Evolutionary conservation across 2,329 filamentous ascomycete genomes (phyloP), one percentile per base, ranked within the genome.

Genomic region (Clathrospora elynae): DNA sequence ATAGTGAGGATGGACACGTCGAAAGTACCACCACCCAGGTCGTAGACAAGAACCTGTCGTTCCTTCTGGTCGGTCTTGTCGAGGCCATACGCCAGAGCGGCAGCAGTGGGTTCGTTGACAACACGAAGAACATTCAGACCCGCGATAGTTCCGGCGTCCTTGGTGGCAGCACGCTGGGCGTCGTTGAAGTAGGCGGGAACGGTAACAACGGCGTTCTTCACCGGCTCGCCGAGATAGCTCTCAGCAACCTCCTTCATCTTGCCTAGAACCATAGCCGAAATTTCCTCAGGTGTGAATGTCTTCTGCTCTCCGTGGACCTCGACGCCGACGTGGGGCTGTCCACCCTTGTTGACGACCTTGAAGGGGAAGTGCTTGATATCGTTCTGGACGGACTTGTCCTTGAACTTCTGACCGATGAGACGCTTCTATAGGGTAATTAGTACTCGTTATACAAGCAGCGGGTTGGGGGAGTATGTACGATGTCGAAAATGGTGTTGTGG

Each of bases 331-430:
- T 85, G 77, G 55, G 93, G 93, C 80, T 96, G 96, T 71, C 85
- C 90, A 74, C 87, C 84, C 80, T 93, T 91, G 80, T 87, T 82
- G 68, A 90, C 71, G 50, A 99, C 88, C 78, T 89, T 90, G 87
- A 92, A 99, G 67, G 93, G 92, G 83, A 96, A 96, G 81, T 96
- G 88, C 88, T 99, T 97, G 71, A 93, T 82, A 71, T 99, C 93
- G 70, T 79, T 81, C 78, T 96, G 91, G 58, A 96, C 86, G 55
- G 95, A 88, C 78, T 71, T 71, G 52, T 72, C 75, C 60, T 66
- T 69, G 65, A 70, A 78, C 67, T 78, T 78, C 57, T 74, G 72
- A 25, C 76, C 76, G 55, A 78, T 78, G 44, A 78, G 65, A 65
- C 76, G 73, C 73, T 78, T 78, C 71, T 68, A 37, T 28, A 67